Base-by-base conservation (phyloP, 257 asterid genomes). In the Agastache rugosa region DNA sequence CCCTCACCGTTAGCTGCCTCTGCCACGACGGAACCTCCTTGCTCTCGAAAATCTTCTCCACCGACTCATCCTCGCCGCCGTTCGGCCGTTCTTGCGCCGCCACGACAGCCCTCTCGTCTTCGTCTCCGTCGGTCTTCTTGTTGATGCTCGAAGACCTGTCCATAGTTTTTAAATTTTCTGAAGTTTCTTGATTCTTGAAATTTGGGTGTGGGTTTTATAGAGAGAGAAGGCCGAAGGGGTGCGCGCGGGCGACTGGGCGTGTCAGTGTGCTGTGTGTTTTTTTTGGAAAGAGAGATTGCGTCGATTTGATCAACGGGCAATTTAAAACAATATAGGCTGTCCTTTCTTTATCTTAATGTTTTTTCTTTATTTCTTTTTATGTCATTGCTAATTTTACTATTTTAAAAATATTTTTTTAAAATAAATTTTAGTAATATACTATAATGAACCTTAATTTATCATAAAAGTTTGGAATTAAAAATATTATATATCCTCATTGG, bases 1-100 rank as follows among this genome's bases (percentile, higher is more conserved):
- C 97, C 82, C 98, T 80, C 12, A 91, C 20, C 0, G 97, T 93
- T 34, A 93, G 83, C 85, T 93, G 98, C 63, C 58, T 77, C 87
- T 81, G 89, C 98, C 98, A 93, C 75, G 98, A 15, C 2, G 96
- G 98, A 29, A 93, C 96, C 77, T 87, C 96, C 48, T 75, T 71
- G 31, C 90, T 81, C 86, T 87, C 98, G 68, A 93, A 93, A 4
- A 84, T 79, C 83, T 63, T 83, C 89, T 93, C 98, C 2, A 90
- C 59, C 1, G 96, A 88, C 9, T 60, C 85, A 5, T 27, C 62
- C 0, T 37, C 84, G 16, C 61, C 83, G 16, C 73, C 88, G 69
- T 16, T 72, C 15, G 5, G 60, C 53, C 50, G 8, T 7, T 51
- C 71, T 15, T 67, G 63, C 7, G 15, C 54, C 3, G 14, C 41